Evolutionary conservation across 2,329 filamentous ascomycete genomes (phyloP), one percentile per base, ranked within the genome.

Genomic region (Capronia epimyces): DNA sequence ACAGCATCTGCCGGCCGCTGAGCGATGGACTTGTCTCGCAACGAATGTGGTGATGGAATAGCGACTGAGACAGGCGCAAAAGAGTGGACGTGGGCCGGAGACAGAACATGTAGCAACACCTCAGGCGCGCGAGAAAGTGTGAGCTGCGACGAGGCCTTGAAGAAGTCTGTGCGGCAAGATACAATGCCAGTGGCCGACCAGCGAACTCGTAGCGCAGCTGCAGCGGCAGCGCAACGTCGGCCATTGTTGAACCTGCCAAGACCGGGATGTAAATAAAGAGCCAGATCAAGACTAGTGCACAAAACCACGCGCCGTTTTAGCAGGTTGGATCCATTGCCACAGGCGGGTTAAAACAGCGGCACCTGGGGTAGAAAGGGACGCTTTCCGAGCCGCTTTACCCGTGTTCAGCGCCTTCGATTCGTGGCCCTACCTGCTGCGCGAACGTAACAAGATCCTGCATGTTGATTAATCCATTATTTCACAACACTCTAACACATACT

Each of bases 1-100:
- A 36, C 39, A 50, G 47, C 54, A 56, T 56, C 25, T 32, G 45
- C 20, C 34, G 32, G n/a, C 16, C 24, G 29, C 41, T 16, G 29
- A 43, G 25, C 42, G 47, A 48, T 22, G 27, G 43, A 43, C 5
- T 7, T 47, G 37, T 13, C 43, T 41, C n/a, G 13, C 27, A 46
- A 46, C 43, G 31, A 36, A 32, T 16, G 25, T 29, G 18, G 10
- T 18, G 6, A 25, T 9, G 18, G 16, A 25, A 42, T 16, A 16
- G 21, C 44, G 34, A 40, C 24, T 3, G 20, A 13, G 24, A 37
- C 10, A 25, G 7, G 21, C 21, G 21, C 2, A 13, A 46, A 46
- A 24, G 32, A 25, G 18, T 16, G 18, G 18, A 44, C 9, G n/a
- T n/a, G n/a, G 7, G 20, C n/a, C 3, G 5, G 37, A 25, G 4